phyloP scores from a whole-genome alignment of 1,284 basidiomycete species.

The Puccinia hordei region DNA sequence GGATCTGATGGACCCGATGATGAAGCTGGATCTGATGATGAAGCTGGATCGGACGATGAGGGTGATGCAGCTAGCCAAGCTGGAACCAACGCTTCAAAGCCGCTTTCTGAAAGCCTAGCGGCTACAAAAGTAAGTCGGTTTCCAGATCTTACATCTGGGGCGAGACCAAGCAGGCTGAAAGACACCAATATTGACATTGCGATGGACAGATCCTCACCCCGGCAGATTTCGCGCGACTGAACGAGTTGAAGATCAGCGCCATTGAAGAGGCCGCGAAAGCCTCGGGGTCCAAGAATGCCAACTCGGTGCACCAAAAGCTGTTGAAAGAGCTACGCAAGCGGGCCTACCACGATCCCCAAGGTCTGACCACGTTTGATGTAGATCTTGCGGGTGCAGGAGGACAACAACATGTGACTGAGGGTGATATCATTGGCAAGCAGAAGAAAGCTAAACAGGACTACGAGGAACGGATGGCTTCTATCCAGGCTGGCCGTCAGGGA shows the following conservation, averaged over 20 bases:
- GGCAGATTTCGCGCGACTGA: slow-evolving; percentile 90
- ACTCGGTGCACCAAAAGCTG: slow-evolving; percentile 83
- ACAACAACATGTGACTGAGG: slow-evolving; percentile 70
- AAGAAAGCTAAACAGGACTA: slow-evolving; percentile 94
- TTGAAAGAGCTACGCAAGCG: slow-evolving; percentile 62
- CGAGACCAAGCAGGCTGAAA: not conserved
- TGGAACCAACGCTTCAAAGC: slow-evolving; percentile 18
- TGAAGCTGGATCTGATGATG: slow-evolving; percentile 51
- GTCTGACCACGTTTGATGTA: slow-evolving; percentile 56
- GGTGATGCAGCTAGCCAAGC: slow-evolving; percentile 37
- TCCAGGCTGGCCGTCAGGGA: slow-evolving; percentile 89
- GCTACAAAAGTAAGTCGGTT: slow-evolving; percentile 29
- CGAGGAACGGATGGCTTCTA: slow-evolving; percentile 87
- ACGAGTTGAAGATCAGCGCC: slow-evolving; percentile 77
- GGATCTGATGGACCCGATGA: slow-evolving; percentile 53
- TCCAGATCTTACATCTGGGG: not conserved
- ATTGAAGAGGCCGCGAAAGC: slow-evolving; percentile 65
- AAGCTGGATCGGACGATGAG: slow-evolving; percentile 21
- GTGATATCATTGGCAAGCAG: slow-evolving; percentile 86
- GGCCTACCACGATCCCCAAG: slow-evolving; percentile 54
- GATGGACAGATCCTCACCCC: slow-evolving; percentile 83
- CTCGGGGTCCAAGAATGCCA: slow-evolving; percentile 70
- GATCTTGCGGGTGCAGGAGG: slow-evolving; percentile 51
- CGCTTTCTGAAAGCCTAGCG: slow-evolving; percentile 33
- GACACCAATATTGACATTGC: not conserved